Evolutionary conservation across 1,284 basidiomycete genomes (phyloP).

Genomic region (Flammula alnicola): DNA sequence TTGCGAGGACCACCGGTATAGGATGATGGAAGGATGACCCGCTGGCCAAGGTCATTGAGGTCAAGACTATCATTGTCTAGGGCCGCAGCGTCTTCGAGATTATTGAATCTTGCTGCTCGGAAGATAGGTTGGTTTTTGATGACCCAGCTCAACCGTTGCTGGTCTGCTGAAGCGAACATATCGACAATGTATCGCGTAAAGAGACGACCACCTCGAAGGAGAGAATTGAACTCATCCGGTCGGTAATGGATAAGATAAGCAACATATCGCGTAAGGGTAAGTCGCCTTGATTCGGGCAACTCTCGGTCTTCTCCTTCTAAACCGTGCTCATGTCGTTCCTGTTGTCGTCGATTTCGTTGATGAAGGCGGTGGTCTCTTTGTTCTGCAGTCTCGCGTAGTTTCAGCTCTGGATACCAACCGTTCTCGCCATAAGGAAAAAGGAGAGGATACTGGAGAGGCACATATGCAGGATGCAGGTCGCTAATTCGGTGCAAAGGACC

Average conservation of each 20-base stretch:
- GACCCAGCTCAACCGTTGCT: constrained; percentile 34
- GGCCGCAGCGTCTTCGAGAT: constrained; percentile 39
- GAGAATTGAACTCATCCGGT: constrained; percentile 26
- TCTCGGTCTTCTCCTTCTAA: constrained; percentile 6
- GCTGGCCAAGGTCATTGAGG: constrained; percentile 37
- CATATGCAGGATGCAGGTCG: constrained; percentile 24
- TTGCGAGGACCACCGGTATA: constrained; percentile 42
- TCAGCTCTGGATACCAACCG: constrained; percentile 44
- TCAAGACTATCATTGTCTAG: constrained; percentile 29
- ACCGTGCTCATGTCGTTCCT: constrained; percentile 3
- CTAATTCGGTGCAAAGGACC: constrained; percentile 17
- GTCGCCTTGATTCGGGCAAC: constrained; percentile 7
- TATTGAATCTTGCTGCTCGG: constrained; percentile 40
- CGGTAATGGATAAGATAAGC: constrained; percentile 38
- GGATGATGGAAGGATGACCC: constrained; percentile 44
- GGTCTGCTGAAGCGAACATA: constrained; percentile 38
- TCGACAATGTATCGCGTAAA: constrained; percentile 47
- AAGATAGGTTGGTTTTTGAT: constrained; percentile 40
- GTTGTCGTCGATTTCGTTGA: not conserved
- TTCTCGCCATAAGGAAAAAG: constrained; percentile 26
- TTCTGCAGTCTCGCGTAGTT: constrained; percentile 9
- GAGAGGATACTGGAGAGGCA: constrained; percentile 24
- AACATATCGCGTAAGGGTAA: constrained; percentile 35
- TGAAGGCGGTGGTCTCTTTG: constrained; percentile 3
- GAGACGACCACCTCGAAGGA: constrained; percentile 42